Evolutionary conservation across 257 asterid genomes (phyloP), one percentile per base, ranked within the genome.

Genomic region (Cinchona pubescens): DNA sequence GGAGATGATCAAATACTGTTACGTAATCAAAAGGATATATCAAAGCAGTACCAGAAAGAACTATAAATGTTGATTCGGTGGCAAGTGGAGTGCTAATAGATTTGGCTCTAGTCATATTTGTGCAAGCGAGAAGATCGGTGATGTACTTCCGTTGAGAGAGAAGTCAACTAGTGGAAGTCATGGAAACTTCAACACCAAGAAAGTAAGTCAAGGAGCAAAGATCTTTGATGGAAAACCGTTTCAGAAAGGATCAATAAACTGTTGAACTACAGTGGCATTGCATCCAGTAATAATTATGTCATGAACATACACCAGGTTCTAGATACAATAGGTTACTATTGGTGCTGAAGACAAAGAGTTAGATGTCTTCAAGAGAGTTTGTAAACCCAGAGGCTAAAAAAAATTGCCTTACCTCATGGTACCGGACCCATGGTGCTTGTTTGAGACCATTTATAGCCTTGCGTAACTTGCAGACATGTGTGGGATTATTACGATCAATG

Each of bases 351-450:
- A 75, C 30, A 34, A 75, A 65, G 5, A 75, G 25, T 6, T 66
- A 75, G 1, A 72, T 16, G 5, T 64, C n/a, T 5, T 66, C 68
- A 2, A 6, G 16, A 34, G 72, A 30, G 11, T 51, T 64, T 6
- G 0, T 19, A 75, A 75, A 1, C 73, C n/a, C 66, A 30, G 8
- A 11, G 19, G 48, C 5, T 5, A 49, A 9, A 2, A 75, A 35
- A 34, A 30, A 64, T 2, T 11, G 25, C 3, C 11, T 30, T 3
- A 65, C 6, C 55, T 75, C 73, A 10, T 1, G 12, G n/a, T 60
- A 65, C 65, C 55, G 65, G 19, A 73, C 73, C 13, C 73, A 10
- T 4, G 66, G 79, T 0, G 79, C 73, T 58, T 75, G 79, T 2
- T 65, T 75, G 11, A 75, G 49, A 7, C 66, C 56, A 21, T 75